These are phyloP conservation scores for Ophiostoma novo-ulmi DNA, from an alignment of 2,329 filamentous ascomycete genomes.

Conservation along the genomic window DNA sequence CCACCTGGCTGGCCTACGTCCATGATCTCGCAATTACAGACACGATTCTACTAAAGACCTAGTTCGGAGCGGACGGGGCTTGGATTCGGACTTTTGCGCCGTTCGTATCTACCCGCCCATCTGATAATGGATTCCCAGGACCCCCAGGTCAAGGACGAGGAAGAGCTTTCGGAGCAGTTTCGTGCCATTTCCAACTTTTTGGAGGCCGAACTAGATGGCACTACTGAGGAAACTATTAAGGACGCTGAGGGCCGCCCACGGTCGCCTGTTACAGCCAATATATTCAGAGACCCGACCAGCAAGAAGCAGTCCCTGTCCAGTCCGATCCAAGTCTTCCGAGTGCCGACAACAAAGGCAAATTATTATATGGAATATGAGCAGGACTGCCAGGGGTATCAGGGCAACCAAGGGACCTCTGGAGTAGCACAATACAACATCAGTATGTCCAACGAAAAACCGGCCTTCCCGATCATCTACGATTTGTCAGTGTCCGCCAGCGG, in stretches of 20 bases:
- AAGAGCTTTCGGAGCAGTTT: slow-evolving; percentile 1
- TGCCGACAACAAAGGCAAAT: neutral
- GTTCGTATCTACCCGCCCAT: neutral
- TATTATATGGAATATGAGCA: slow-evolving; percentile 20
- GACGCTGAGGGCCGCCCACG: neutral
- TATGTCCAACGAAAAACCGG: neutral
- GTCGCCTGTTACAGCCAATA: slow-evolving; percentile 7
- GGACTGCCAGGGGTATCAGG: neutral
- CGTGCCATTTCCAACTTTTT: neutral
- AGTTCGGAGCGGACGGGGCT: neutral
- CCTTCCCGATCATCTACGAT: neutral
- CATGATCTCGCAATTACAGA: neutral
- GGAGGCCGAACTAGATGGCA: neutral
- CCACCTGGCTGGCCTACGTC: neutral
- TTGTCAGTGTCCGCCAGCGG: neutral
- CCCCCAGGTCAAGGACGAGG: neutral
- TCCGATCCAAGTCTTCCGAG: slow-evolving; percentile 14
- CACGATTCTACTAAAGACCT: neutral
- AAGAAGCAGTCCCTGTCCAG: slow-evolving; percentile 17
- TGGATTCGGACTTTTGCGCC: slow-evolving; percentile 8
- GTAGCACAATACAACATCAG: neutral
- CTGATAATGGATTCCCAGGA: neutral
- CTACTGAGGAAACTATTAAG: neutral
- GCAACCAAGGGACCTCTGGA: no score
- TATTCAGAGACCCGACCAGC: slow-evolving; percentile 17